Conservation (phyloP, 805 yeast genomes). For the Spathaspora girioi region DNA sequence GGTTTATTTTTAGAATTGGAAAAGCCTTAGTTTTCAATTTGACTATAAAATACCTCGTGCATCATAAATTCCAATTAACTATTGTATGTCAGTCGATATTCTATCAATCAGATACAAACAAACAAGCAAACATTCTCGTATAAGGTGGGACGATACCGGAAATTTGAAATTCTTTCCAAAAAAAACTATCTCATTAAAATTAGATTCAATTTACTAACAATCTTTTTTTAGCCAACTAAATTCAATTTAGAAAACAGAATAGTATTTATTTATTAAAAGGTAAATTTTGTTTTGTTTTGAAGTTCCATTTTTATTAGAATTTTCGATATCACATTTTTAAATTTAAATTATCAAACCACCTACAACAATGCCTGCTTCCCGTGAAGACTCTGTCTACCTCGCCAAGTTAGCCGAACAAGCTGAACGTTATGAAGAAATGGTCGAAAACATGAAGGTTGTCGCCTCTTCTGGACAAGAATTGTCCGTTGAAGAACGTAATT, state of each 20-base stretch:
- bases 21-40: background rate
- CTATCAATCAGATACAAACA: background rate
- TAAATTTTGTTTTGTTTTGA: background rate
- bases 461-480: constrained; percentile 95
- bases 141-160: background rate
- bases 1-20: no score
- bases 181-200: background rate
- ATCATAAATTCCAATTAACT: background rate
- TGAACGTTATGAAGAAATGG: constrained; percentile 99
- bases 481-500: constrained; percentile 96
- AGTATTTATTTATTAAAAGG: background rate
- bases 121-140: background rate
- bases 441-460: constrained; percentile 95
- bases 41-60: background rate
- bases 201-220: background rate
- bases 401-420: constrained; percentile 99
- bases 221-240: background rate
- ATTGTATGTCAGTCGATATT: background rate
- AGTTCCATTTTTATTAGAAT: background rate
- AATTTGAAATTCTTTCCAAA: background rate
- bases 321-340: background rate
- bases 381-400: constrained; percentile 97
- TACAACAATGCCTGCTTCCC: constrained; percentile 64
- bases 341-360: background rate
- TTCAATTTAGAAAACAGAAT: background rate